Conservation (phyloP, 768 basidiomycete species). For the Boletus subparvulus region DNA sequence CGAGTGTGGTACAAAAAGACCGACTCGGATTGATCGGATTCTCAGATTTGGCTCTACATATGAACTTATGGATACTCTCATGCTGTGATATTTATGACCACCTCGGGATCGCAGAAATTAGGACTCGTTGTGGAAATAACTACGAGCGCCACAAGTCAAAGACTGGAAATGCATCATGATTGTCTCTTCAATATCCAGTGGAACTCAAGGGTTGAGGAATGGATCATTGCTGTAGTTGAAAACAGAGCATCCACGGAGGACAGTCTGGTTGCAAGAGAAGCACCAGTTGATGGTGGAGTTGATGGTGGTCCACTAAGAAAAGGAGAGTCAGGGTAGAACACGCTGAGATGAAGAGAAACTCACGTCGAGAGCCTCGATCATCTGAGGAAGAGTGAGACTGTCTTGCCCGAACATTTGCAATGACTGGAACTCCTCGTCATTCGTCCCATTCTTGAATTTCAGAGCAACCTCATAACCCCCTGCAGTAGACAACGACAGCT, state of each 20-base stretch:
- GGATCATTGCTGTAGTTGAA: conserved; percentile 30
- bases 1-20: no score
- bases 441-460: conserved; percentile 81
- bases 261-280: conserved; percentile 33
- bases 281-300: conserved; percentile 37
- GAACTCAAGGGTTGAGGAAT: conserved; percentile 20
- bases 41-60: no score
- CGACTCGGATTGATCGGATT: no score
- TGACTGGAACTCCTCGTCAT: conserved; percentile 49
- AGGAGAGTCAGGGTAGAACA: background rate
- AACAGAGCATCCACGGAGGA: conserved; percentile 32
- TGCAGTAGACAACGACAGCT: conserved; percentile 59
- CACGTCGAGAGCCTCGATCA: conserved; percentile 23
- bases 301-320: conserved; percentile 24
- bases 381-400: conserved; percentile 19
- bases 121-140: no score
- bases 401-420: conserved; percentile 63
- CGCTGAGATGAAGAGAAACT: background rate
- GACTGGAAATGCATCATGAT: no score
- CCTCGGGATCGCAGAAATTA: no score
- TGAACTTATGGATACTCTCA: no score
- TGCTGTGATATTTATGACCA: no score
- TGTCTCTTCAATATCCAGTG: no score
- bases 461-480: conserved; percentile 72
- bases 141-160: no score